Evolutionary conservation across 306 rosid species (phyloP).

Genomic region (Trichosanthes cucumerina): DNA sequence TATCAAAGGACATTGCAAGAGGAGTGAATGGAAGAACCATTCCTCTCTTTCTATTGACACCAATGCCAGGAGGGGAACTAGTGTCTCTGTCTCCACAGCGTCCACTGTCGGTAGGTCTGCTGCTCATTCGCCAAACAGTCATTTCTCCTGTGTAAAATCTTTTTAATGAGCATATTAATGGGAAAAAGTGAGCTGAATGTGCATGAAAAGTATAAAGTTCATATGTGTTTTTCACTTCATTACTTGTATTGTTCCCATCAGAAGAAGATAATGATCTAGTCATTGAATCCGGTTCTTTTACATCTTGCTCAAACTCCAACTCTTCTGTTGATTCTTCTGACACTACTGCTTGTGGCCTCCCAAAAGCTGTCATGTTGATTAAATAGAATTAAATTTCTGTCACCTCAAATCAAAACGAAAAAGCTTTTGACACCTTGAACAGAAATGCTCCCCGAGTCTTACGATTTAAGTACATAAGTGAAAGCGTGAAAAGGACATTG

Average conservation of each 20-base stretch:
- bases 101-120: constrained; percentile 37
- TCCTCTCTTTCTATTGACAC: constrained; percentile 60
- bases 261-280: constrained; percentile 43
- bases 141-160: constrained; percentile 53
- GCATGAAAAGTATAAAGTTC: background rate
- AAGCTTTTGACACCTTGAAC: background rate
- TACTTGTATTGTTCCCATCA: constrained; percentile 71
- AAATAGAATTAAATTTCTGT: background rate
- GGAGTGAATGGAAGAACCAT: constrained; percentile 90
- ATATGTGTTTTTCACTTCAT: constrained; percentile 9
- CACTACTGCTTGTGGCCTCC: constrained; percentile 59
- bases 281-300: constrained; percentile 30
- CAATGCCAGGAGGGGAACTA: constrained; percentile 33
- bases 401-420: constrained; percentile 1
- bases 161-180: constrained; percentile 15
- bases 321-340: constrained; percentile 62
- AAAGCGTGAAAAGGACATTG: constrained; percentile 68
- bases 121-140: constrained; percentile 53
- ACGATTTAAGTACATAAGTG: constrained; percentile 78
- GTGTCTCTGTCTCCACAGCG: constrained; percentile 33
- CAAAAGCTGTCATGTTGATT: constrained; percentile 40
- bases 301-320: constrained; percentile 39
- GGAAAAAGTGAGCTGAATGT: background rate
- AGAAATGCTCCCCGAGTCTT: constrained; percentile 24
- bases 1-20: constrained; percentile 89